phyloP scores from a whole-genome alignment of 2,329 filamentous ascomycete genomes.

The Neofusicoccum cordaticola region DNA sequence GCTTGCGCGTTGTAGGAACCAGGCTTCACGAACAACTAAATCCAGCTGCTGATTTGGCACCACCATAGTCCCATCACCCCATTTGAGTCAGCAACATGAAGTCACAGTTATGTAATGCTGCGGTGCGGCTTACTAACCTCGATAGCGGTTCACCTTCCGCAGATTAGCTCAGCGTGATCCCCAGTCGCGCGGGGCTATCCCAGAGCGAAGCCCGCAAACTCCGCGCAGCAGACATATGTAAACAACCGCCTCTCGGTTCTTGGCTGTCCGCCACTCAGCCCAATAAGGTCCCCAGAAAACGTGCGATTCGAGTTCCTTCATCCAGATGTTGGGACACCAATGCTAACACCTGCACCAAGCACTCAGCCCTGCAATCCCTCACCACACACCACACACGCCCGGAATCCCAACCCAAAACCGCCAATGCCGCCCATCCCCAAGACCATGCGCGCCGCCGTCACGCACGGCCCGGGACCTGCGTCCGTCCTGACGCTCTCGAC shows the following conservation, averaged over 20 bases:
- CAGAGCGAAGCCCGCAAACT: background rate
- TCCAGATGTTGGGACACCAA: no score
- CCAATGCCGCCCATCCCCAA: slow-evolving; percentile 7
- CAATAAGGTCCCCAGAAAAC: no score
- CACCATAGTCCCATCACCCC: no score
- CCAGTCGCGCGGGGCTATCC: background rate
- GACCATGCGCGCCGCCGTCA: slow-evolving; percentile 47
- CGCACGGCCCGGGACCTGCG: slow-evolving; percentile 39
- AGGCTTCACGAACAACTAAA: no score
- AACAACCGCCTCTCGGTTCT: background rate
- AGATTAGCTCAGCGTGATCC: background rate
- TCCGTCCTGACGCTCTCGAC: slow-evolving; percentile 40
- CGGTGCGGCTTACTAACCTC: background rate
- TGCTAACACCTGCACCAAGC: no score
- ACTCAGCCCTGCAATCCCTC: no score
- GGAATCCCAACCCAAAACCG: no score
- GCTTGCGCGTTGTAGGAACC: no score
- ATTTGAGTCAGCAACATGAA: no score
- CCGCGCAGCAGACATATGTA: background rate
- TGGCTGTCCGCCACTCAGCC: background rate
- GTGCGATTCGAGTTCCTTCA: no score
- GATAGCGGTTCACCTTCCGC: background rate
- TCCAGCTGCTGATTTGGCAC: no score
- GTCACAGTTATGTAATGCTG: background rate
- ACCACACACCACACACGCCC: no score